Percentiles rank a stretch among this genome's conserved stretches.
Evolutionary conservation across 1,139 yeast genomes (phyloP).

Genomic region (Kodamaea ohmeri): DNA sequence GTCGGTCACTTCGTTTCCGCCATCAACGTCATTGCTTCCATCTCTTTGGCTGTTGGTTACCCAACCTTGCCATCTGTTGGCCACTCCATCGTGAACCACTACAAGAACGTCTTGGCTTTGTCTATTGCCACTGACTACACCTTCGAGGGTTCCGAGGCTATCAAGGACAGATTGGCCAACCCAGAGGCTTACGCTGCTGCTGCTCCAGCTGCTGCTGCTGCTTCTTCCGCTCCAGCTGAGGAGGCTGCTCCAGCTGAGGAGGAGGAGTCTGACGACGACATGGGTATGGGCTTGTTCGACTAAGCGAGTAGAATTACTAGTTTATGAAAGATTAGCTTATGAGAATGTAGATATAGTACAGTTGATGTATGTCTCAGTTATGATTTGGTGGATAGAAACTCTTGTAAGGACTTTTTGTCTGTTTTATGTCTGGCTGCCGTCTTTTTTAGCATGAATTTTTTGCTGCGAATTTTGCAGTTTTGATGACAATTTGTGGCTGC

Average conservation of each 20-base stretch:
- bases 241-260: slow-evolving; percentile 68
- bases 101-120: slow-evolving; percentile 97
- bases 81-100: slow-evolving; percentile 98
- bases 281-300: slow-evolving; percentile 99
- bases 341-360: background rate
- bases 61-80: slow-evolving; percentile 99
- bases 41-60: slow-evolving; percentile 97
- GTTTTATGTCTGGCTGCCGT: too few relatives aligned
- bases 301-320: slow-evolving; percentile 45
- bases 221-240: slow-evolving; percentile 68
- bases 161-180: slow-evolving; percentile 91
- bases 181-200: slow-evolving; percentile 97
- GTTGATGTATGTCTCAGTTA: too few relatives aligned
- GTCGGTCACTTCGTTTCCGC: slow-evolving; percentile 90
- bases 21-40: slow-evolving; percentile 87
- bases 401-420: too few relatives aligned
- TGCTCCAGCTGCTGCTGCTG: slow-evolving; percentile 94
- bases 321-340: background rate
- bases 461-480: too few relatives aligned
- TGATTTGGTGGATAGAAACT: too few relatives aligned
- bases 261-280: slow-evolving; percentile 74
- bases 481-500: slow-evolving; percentile 10
- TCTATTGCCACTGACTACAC: slow-evolving; percentile 99
- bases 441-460: too few relatives aligned
- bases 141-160: slow-evolving; percentile 97